Conservation (phyloP, 176 grass and related monocot genomes). For the Juncus inflexus region DNA sequence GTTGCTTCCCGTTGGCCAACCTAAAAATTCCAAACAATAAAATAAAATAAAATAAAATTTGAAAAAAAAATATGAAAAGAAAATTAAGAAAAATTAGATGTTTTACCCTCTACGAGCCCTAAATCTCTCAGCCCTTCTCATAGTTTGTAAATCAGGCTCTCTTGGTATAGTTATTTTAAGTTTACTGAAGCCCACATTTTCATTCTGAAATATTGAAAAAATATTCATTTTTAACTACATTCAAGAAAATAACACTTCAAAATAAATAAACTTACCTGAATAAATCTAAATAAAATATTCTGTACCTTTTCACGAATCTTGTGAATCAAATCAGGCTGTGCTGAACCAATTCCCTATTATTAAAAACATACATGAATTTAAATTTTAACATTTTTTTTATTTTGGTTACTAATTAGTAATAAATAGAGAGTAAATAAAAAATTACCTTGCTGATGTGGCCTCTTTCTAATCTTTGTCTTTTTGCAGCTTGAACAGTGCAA, state of each 20-base stretch:
- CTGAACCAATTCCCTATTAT: constrained; percentile 37
- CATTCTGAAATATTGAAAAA: not conserved
- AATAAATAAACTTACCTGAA: constrained; percentile 6
- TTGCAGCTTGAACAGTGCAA: constrained; percentile 62
- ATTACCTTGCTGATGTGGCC: constrained; percentile 77
- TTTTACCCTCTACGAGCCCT: constrained; percentile 57
- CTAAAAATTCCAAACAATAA: constrained; percentile 44
- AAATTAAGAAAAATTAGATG: constrained; percentile 15
- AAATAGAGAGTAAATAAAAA: not conserved
- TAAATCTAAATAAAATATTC: not conserved
- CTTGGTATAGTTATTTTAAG: constrained; percentile 63
- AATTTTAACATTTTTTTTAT: constrained; percentile 2
- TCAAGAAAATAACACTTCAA: too few relatives aligned
- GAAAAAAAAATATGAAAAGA: constrained; percentile 23
- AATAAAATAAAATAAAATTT: constrained; percentile 22
- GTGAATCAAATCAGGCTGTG: constrained; percentile 54
- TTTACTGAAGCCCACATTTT: constrained; percentile 28
- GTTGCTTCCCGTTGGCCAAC: constrained; percentile 37
- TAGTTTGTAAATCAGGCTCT: constrained; percentile 72
- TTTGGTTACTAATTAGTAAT: constrained; percentile 4
- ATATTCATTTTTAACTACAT: too few relatives aligned
- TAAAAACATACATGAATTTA: constrained; percentile 23
- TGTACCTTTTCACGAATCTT: constrained; percentile 73
- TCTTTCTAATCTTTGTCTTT: constrained; percentile 90
- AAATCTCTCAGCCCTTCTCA: constrained; percentile 65